A percentile compares a stretch with the other conserved stretches of the same genome.
These are phyloP conservation scores for Camelina laxa DNA, from an alignment of 345 rosid species.

Conservation along the genomic window DNA sequence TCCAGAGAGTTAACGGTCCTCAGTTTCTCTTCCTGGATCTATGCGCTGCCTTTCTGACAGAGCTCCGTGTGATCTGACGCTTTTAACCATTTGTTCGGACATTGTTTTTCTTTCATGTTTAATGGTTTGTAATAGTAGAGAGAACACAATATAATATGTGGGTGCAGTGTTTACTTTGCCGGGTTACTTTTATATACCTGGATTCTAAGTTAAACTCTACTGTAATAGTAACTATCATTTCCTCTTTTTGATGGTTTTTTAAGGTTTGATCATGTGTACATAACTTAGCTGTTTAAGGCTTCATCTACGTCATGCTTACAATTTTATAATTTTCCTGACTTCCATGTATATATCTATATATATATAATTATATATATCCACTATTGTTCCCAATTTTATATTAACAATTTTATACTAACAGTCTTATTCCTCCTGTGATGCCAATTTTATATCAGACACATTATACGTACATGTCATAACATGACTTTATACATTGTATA, in stretches of 20 bases:
- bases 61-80: slow-evolving; percentile 72
- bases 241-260: slow-evolving; percentile 11
- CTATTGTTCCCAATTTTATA: too few relatives aligned
- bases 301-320: too few relatives aligned
- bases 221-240: slow-evolving; percentile 26
- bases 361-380: too few relatives aligned
- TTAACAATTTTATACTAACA: background rate
- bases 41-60: slow-evolving; percentile 87
- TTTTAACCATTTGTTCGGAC: slow-evolving; percentile 24
- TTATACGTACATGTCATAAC: background rate
- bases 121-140: slow-evolving; percentile 38
- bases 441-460: background rate
- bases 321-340: too few relatives aligned
- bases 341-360: too few relatives aligned
- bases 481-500: too few relatives aligned
- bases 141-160: slow-evolving; percentile 29
- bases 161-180: slow-evolving; percentile 39
- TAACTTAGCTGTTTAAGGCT: slow-evolving; percentile 7
- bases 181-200: slow-evolving; percentile 43
- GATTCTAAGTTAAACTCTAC: slow-evolving; percentile 40
- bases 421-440: background rate
- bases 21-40: slow-evolving; percentile 93
- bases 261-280: slow-evolving; percentile 35
- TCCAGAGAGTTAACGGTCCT: slow-evolving; percentile 84
- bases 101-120: background rate